Conservation (phyloP, 2,329 filamentous ascomycete species). For the Beauveria scarabaeidicola region DNA sequence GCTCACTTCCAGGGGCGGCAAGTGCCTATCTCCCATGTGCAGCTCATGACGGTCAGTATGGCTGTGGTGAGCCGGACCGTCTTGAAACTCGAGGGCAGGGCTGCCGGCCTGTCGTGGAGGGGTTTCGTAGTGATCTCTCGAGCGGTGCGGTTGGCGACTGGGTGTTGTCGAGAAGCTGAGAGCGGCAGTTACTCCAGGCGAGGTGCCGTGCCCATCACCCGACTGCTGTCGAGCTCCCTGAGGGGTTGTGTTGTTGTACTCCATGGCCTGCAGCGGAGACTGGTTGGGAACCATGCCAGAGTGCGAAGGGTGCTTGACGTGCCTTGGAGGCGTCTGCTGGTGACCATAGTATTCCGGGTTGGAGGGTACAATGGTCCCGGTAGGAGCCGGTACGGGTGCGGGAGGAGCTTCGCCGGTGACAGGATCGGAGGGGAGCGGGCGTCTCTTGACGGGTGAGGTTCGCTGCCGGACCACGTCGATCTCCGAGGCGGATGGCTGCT, state of each 20-base stretch:
- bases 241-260: slow-evolving; percentile 38
- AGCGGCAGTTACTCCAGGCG: slow-evolving; percentile 19
- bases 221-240: slow-evolving; percentile 26
- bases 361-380: slow-evolving; percentile 20
- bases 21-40: slow-evolving; percentile 25
- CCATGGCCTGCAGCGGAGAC: slow-evolving; percentile 43
- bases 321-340: slow-evolving; percentile 38
- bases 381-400: slow-evolving; percentile 6
- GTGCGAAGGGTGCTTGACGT: slow-evolving; percentile 32
- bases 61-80: slow-evolving; percentile 25
- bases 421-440: slow-evolving; percentile 76
- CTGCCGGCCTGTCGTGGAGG: slow-evolving; percentile 20
- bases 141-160: slow-evolving; percentile 24
- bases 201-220: slow-evolving; percentile 29
- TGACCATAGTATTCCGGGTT: slow-evolving; percentile 29
- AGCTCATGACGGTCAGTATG: slow-evolving; percentile 31
- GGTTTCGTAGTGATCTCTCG: slow-evolving; percentile 29
- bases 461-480: slow-evolving; percentile 32
- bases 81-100: slow-evolving; percentile 25
- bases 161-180: slow-evolving; percentile 13
- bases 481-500: slow-evolving; percentile 28
- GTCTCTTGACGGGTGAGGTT: slow-evolving; percentile 63
- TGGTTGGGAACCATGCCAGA: slow-evolving; percentile 38
- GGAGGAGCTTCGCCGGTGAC: slow-evolving; percentile 45
- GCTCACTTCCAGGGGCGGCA: slow-evolving; percentile 31